A percentile compares a stretch with the other conserved stretches of the same genome.
phyloP scores from a whole-genome alignment of 2,329 filamentous ascomycete species.

The Colletotrichum truncatum region DNA sequence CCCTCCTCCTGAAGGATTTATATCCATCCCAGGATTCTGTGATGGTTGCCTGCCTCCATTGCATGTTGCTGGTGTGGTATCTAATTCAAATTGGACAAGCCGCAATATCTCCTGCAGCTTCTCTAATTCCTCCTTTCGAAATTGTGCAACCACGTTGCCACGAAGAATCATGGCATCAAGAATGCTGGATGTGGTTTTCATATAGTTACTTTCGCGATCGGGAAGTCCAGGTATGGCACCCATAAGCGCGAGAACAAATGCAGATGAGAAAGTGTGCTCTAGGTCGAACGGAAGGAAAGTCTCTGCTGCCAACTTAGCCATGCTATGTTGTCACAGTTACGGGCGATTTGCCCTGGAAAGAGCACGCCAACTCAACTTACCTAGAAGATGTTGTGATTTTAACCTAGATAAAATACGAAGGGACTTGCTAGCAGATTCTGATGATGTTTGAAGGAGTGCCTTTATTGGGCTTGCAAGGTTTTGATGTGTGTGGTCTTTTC shows the following conservation, averaged over 20 bases:
- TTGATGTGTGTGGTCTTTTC: background rate
- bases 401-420: slow-evolving; percentile 6
- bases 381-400: background rate
- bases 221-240: background rate
- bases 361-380: background rate
- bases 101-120: slow-evolving; percentile 14
- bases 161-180: background rate
- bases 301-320: background rate
- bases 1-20: background rate
- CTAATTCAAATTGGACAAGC: background rate
- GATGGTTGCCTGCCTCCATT: background rate
- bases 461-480: slow-evolving; percentile 5
- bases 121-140: slow-evolving; percentile 3
- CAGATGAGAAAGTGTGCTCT: slow-evolving; percentile 18
- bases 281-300: slow-evolving; percentile 16
- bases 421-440: slow-evolving; percentile 12
- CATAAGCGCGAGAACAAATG: background rate
- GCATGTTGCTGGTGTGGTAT: background rate
- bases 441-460: slow-evolving; percentile 5
- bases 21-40: background rate
- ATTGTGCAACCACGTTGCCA: slow-evolving; percentile 1
- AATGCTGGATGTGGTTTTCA: background rate
- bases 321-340: background rate
- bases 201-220: background rate
- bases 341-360: too few species aligned